Conservation (phyloP, 106 monocot species). For the Ottelia alismoides region DNA sequence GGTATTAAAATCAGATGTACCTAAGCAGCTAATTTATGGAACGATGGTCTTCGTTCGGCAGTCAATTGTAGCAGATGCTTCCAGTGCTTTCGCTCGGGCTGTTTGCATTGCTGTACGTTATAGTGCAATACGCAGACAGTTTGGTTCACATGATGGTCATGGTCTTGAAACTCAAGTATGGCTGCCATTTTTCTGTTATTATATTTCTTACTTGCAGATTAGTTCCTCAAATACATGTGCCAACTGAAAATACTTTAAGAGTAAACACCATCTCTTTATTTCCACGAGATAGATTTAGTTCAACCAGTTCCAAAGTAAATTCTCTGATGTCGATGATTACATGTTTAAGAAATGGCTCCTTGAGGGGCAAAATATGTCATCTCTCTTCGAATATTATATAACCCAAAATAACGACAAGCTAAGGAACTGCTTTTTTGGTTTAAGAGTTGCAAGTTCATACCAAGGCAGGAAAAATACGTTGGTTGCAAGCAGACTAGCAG, state of each 20-base stretch:
- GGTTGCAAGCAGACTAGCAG: too few relatives aligned
- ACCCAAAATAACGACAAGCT: too few relatives aligned
- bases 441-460: too few relatives aligned
- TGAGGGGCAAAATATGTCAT: too few relatives aligned
- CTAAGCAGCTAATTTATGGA: constrained; percentile 78
- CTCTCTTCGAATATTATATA: too few relatives aligned
- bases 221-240: too few relatives aligned
- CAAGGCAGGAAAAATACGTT: too few relatives aligned
- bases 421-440: too few relatives aligned
- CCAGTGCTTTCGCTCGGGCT: constrained; percentile 78
- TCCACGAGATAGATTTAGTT: neutral
- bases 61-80: constrained; percentile 80
- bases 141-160: constrained; percentile 86
- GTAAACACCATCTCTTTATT: neutral
- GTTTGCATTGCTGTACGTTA: constrained; percentile 90
- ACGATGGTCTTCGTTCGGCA: constrained; percentile 98
- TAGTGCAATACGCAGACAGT: constrained; percentile 85
- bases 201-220: neutral
- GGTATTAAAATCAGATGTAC: constrained; percentile 74
- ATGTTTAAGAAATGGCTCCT: too few relatives aligned
- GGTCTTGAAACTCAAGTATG: constrained; percentile 73
- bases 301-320: too few relatives aligned
- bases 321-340: too few relatives aligned
- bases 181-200: neutral
- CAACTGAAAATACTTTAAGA: neutral